These are phyloP conservation scores for Orbilia oligospora DNA, from an alignment of 2,329 filamentous ascomycete genomes.

Conservation along the genomic window DNA sequence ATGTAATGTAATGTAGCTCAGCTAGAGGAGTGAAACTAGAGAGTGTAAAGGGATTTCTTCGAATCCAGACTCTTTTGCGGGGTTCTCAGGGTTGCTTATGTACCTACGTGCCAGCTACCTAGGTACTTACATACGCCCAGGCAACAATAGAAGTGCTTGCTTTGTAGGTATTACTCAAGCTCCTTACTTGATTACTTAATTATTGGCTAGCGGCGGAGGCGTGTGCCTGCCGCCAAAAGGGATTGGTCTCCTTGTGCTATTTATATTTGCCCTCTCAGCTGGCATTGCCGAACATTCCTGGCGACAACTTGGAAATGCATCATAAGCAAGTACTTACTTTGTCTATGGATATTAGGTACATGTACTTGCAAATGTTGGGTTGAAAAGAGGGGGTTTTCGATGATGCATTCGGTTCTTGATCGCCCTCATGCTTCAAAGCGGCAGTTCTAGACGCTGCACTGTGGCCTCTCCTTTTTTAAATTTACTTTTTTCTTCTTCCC, in stretches of 20 bases:
- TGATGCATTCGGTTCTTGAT: conserved; percentile 40
- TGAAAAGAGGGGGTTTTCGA: conserved; percentile 33
- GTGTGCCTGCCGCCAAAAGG: conserved; percentile 36
- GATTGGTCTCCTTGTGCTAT: conserved; percentile 32
- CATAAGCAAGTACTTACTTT: no score
- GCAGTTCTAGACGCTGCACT: conserved; percentile 39
- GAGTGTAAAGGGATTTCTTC: not conserved
- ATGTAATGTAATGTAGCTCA: no score
- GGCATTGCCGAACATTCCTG: not conserved
- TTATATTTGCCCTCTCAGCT: no score
- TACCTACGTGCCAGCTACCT: no score
- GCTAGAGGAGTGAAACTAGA: not conserved
- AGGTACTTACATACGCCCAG: no score
- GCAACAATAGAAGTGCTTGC: no score
- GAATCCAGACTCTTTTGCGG: conserved; percentile 9
- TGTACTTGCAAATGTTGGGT: no score
- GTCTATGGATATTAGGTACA: no score
- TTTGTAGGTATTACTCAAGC: no score
- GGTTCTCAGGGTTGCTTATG: not conserved
- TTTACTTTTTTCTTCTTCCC: no score
- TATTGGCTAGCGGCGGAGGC: conserved; percentile 2
- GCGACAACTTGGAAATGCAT: not conserved
- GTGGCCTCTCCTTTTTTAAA: no score
- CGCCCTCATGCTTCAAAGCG: conserved; percentile 30
- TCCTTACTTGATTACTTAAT: no score